Conservation (phyloP, 2,329 filamentous ascomycete species). For the Ophiostoma sp. region DNA sequence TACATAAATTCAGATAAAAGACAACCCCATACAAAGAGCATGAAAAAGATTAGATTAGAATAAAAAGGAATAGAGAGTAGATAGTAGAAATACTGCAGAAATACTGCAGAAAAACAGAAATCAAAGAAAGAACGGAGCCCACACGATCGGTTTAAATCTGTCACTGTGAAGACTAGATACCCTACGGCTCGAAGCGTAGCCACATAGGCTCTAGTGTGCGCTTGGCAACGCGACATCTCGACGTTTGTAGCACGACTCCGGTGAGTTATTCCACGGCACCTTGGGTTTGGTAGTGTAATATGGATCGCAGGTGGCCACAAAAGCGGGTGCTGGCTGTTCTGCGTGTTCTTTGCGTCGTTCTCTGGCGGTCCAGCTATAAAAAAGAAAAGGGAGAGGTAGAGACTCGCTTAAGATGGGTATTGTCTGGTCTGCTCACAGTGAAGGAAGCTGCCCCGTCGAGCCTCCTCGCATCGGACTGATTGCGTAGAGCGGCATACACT, state of each 20-base stretch:
- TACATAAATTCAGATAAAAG: background rate
- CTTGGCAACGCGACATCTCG: conserved; percentile 7
- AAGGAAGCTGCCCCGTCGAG: too few relatives aligned
- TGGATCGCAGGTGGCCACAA: too few relatives aligned
- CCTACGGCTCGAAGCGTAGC: conserved; percentile 1
- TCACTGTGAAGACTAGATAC: background rate
- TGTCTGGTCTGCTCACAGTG: too few relatives aligned
- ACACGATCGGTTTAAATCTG: background rate
- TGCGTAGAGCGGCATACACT: too few relatives aligned
- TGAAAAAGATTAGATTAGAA: background rate
- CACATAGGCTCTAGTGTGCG: background rate
- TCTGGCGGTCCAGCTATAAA: too few relatives aligned
- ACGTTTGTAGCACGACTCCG: background rate
- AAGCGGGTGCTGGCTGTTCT: too few relatives aligned
- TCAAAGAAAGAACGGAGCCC: background rate
- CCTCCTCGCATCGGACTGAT: too few relatives aligned
- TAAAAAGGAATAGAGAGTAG: background rate
- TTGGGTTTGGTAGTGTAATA: background rate
- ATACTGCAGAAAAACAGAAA: background rate
- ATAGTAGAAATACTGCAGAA: background rate
- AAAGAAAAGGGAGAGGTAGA: too few relatives aligned
- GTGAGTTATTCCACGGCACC: background rate
- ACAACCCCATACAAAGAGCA: background rate
- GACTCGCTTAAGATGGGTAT: too few relatives aligned
- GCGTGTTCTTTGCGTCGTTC: too few relatives aligned